Evolutionary conservation across 805 yeast species (phyloP).

Genomic region (Teunomyces stri): DNA sequence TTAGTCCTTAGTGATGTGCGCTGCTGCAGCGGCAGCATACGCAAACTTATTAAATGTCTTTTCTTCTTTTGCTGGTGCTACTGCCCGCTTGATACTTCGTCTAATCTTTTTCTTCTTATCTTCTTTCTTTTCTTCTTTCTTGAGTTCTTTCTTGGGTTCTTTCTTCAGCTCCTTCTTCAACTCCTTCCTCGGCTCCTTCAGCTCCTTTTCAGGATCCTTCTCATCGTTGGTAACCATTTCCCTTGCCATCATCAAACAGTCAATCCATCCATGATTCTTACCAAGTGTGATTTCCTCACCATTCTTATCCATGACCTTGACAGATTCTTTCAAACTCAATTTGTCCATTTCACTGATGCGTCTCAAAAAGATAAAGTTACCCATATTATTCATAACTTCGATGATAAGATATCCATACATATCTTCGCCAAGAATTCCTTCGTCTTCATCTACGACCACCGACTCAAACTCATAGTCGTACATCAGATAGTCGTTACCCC

Average conservation of each 20-base stretch:
- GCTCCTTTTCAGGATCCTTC: neutral
- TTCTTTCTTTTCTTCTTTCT: slow-evolving; percentile 4
- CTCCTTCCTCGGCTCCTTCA: neutral
- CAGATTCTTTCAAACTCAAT: slow-evolving; percentile 20
- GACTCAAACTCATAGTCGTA: slow-evolving; percentile 71
- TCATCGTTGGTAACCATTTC: slow-evolving; percentile 33
- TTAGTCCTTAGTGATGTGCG: slow-evolving; percentile 21
- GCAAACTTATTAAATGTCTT: slow-evolving; percentile 34
- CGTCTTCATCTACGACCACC: slow-evolving; percentile 19
- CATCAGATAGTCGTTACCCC: slow-evolving; percentile 58
- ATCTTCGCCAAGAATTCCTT: slow-evolving; percentile 28
- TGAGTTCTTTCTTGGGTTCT: neutral
- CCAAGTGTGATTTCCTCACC: slow-evolving; percentile 42
- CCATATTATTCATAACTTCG: slow-evolving; percentile 53
- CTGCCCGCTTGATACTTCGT: neutral
- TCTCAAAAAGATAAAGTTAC: slow-evolving; percentile 55
- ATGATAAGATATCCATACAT: slow-evolving; percentile 62
- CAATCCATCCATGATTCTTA: slow-evolving; percentile 60
- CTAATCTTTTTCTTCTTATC: neutral
- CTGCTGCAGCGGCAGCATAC: slow-evolving; percentile 48
- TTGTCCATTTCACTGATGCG: slow-evolving; percentile 36
- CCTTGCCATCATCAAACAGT: slow-evolving; percentile 64
- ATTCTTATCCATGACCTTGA: slow-evolving; percentile 25
- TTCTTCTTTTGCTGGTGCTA: slow-evolving; percentile 1
- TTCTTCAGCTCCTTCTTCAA: slow-evolving; percentile 1